Evolutionary conservation across 1,139 yeast genomes (phyloP), one percentile per base, ranked within the genome.

Genomic region (Nematodospora anomalae): DNA sequence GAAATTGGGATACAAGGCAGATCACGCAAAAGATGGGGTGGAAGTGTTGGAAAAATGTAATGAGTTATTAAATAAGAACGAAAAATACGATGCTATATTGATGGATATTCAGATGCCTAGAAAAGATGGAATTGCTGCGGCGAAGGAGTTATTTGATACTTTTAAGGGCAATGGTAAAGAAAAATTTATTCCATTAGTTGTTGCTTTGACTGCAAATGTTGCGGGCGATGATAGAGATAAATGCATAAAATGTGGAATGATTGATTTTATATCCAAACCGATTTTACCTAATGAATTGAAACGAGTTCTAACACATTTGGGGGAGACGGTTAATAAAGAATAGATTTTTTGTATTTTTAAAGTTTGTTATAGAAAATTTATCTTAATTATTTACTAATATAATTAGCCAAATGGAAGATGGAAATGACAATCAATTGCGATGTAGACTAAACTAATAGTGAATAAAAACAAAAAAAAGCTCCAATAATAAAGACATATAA

Each of bases 31-130:
- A 45, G 79, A 74, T 44, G 80, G 80, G 0, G 67, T 70, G 6
- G 76, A 70, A 38, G 79, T 62, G 2, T 40, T 74, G 11, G 69
- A 64, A 23, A 63, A 53, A 49, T 71, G 74, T 43, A 49, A 57
- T 29, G 45, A 28, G 4, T 38, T 48, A 18, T 53, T 54, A 13
- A 49, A 49, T 3, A 51, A 54, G 24, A 62, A 65, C 3, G 54
- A 57, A 28, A 61, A 61, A 55, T 74, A 74, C 49, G 77, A 76
- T 49, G 65, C 71, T 31, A 62, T 74, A 6, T 57, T 74, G 37
- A 73, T 74, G 79, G 80, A 74, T 50, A 72, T 74, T 30, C 80
- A 74, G 48, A 74, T 74, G 79, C 80, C 80, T 6, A 52, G 67
- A 18, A 72, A 69, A 53, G 79, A 74, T 46, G 78, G 78, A 2